Evolutionary conservation across 2,329 filamentous ascomycete genomes (phyloP).

Genomic region (Claviceps lovelessii): DNA sequence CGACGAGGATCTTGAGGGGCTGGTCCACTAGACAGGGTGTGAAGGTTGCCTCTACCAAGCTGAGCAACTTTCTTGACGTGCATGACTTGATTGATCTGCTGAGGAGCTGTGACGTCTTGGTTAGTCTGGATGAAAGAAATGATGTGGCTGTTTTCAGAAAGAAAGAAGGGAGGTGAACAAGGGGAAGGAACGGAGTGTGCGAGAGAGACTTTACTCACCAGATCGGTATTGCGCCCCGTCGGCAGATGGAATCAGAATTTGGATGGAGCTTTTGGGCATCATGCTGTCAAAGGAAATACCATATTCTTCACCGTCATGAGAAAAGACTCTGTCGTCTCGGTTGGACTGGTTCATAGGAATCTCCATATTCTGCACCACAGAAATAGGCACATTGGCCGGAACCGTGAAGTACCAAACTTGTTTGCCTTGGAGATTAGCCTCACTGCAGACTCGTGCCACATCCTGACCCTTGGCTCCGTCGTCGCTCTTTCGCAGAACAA

Average conservation of each 20-base stretch:
- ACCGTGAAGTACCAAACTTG: conserved; percentile 72
- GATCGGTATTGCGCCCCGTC: conserved; percentile 39
- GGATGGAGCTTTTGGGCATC: conserved; percentile 35
- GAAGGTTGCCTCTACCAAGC: conserved; percentile 26
- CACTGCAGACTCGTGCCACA: conserved; percentile 40
- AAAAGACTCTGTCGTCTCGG: conserved; percentile 40
- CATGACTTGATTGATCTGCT: conserved; percentile 42
- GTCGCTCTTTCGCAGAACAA: conserved; percentile 35
- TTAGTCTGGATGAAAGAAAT: conserved; percentile 1
- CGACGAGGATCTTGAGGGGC: conserved; percentile 38
- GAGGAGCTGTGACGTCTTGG: conserved; percentile 14
- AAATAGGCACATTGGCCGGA: conserved; percentile 54
- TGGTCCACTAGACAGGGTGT: conserved; percentile 21
- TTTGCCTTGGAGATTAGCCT: conserved; percentile 49
- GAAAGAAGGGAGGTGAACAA: background rate
- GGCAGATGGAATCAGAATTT: conserved; percentile 45
- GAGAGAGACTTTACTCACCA: conserved; percentile 25
- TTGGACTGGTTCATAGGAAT: conserved; percentile 42
- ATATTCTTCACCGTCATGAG: conserved; percentile 50
- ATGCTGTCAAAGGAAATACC: conserved; percentile 39
- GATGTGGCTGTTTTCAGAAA: no score
- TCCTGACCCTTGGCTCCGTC: conserved; percentile 27
- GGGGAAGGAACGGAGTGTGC: background rate
- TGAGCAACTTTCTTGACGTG: conserved; percentile 50
- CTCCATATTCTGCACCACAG: conserved; percentile 48